These are phyloP conservation scores for Nephelium lappaceum DNA, from an alignment of 345 rosid species.

Conservation along the genomic window DNA sequence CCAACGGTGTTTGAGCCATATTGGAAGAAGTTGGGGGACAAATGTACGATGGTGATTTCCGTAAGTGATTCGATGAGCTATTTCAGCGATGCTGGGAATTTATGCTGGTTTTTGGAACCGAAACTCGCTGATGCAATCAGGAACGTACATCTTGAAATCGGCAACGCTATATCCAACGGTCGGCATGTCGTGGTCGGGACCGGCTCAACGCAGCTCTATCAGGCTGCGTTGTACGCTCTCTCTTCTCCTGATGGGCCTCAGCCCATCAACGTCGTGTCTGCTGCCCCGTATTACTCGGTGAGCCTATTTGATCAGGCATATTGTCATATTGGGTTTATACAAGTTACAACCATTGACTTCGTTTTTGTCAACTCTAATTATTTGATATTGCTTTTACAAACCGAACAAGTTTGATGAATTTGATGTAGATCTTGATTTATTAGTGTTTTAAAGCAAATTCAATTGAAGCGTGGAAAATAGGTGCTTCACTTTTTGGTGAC, in stretches of 20 bases:
- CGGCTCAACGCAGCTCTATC: conserved; percentile 81
- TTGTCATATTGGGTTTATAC: background rate
- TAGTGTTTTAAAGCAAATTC: background rate
- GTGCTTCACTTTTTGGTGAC: background rate
- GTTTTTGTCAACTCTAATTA: background rate
- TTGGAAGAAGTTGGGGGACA: conserved; percentile 70
- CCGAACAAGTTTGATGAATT: background rate
- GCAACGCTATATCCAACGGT: conserved; percentile 63
- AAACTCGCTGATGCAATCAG: conserved; percentile 62
- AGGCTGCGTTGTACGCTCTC: conserved; percentile 80
- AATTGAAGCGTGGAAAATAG: background rate
- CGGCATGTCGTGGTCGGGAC: conserved; percentile 73
- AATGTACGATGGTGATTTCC: conserved; percentile 58
- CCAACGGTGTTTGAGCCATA: conserved; percentile 74
- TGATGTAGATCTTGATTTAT: conserved; percentile 15
- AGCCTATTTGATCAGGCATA: conserved; percentile 14
- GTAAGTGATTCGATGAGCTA: conserved; percentile 85
- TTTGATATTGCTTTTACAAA: background rate
- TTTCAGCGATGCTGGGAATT: conserved; percentile 51
- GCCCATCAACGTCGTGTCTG: conserved; percentile 75
- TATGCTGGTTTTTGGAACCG: conserved; percentile 85
- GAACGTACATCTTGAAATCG: conserved; percentile 56
- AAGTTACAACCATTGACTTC: background rate
- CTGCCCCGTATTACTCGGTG: conserved; percentile 93
- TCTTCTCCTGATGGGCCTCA: conserved; percentile 42